Base-by-base conservation (phyloP, 768 basidiomycete species). In the Leucogyrophana mollusca region DNA sequence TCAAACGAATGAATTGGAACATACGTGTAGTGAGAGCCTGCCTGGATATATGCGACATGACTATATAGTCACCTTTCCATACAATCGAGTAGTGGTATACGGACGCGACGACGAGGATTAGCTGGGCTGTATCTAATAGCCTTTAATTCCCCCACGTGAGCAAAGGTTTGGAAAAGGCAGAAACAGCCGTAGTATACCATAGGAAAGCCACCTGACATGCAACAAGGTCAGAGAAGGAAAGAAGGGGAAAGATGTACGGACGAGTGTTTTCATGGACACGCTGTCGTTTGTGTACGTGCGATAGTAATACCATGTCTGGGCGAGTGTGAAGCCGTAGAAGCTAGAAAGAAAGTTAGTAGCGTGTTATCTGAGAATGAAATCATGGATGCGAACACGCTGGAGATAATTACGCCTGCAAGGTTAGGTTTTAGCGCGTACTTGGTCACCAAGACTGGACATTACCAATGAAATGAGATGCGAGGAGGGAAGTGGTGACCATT, bases 231-330 rank as follows among this genome's bases (percentile, higher is more conserved):
- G 20, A 21, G 6, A n/a, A 18, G 52, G 43, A 43, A 37, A 14
- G 2, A 4, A 23, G 43, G 27, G 23, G 22, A 34, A 36, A 27
- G 33, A 6, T n/a, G 14, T 1, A 51, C 66, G 20, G 39, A 68
- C 67, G 34, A 68, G 43, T n/a, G 59, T 32, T 54, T 68, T 68
- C 50, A 59, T 68, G 23, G 54, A 52, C 37, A 21, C 50, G 21
- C 54, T 58, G 43, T 68, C 67, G 22, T 58, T 57, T 18, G 56
- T 54, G 47, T 59, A 68, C 27, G 61, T 52, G 21, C 56, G 57
- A 27, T 63, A 68, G 45, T 68, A 68, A 22, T 56, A 58, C 59
- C 60, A 64, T 36, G 64, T 66, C 40, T 69, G 68, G 1, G 60
- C 58, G 40, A 68, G 43, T 7, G 68, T 68, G 46, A 69, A 50